Percentiles rank a stretch among this genome's conserved stretches.
phyloP scores from a whole-genome alignment of 257 asterid species.

The Solanum phureja region DNA sequence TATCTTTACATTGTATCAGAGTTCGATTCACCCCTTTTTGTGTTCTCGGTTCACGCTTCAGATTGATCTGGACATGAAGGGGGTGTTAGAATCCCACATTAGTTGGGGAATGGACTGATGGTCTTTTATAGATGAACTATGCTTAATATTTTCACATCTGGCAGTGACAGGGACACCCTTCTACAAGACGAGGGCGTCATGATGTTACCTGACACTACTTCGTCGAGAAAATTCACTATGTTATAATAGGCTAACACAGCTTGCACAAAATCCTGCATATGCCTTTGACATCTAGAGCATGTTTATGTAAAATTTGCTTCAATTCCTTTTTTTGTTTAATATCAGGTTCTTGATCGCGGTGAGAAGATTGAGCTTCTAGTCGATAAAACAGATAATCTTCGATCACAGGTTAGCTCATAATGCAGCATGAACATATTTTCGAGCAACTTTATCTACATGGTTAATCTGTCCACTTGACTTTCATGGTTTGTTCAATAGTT shows the following conservation, averaged over 20 bases:
- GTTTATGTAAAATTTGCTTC: not conserved
- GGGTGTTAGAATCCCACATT: not conserved
- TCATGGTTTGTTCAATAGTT: not conserved
- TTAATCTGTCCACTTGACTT: not conserved
- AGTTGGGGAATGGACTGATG: not conserved
- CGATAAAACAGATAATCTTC: constrained; percentile 41
- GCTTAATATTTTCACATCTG: not conserved
- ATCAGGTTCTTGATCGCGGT: constrained; percentile 47
- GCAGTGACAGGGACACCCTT: not conserved
- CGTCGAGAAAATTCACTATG: not conserved
- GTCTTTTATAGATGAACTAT: too few species aligned
- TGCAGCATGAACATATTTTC: not conserved
- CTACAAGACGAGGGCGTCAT: not conserved
- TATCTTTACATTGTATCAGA: not conserved
- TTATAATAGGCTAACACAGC: not conserved
- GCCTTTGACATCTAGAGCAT: not conserved
- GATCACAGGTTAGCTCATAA: constrained; percentile 30
- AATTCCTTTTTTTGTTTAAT: not conserved
- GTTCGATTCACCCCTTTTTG: not conserved
- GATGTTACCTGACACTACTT: not conserved
- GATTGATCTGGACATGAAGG: not conserved
- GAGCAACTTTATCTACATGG: not conserved
- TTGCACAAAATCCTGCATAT: not conserved
- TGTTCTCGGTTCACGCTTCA: not conserved
- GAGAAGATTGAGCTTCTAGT: constrained; percentile 40